Evolutionary conservation across 2,329 filamentous ascomycete genomes (phyloP).

Genomic region (Fusarium sp.): DNA sequence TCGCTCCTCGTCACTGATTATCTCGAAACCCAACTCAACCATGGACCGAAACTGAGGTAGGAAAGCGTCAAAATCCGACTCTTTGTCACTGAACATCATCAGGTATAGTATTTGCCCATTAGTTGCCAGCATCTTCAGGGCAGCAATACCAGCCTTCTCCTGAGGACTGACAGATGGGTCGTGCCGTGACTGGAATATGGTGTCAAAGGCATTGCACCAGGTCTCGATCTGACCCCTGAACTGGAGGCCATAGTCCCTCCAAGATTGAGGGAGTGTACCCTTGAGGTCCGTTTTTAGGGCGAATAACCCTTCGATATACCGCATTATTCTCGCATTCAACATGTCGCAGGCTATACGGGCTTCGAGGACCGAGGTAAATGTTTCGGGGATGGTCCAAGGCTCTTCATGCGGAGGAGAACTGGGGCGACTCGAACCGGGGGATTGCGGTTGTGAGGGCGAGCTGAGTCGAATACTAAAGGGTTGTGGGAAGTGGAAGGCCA

Average conservation of each 20-base stretch:
- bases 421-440: slow-evolving; percentile 57
- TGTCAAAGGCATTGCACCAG: slow-evolving; percentile 69
- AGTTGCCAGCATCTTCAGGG: slow-evolving; percentile 72
- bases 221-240: slow-evolving; percentile 65
- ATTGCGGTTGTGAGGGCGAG: slow-evolving; percentile 49
- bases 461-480: slow-evolving; percentile 67
- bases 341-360: slow-evolving; percentile 69
- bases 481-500: slow-evolving; percentile 75
- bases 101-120: slow-evolving; percentile 69
- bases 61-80: slow-evolving; percentile 70
- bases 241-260: slow-evolving; percentile 60
- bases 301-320: slow-evolving; percentile 68
- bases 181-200: slow-evolving; percentile 63
- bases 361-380: slow-evolving; percentile 64
- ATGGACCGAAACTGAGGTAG: slow-evolving; percentile 65
- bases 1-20: slow-evolving; percentile 69
- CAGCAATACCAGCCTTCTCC: slow-evolving; percentile 70
- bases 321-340: slow-evolving; percentile 67
- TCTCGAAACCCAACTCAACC: slow-evolving; percentile 68
- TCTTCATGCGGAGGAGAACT: slow-evolving; percentile 54
- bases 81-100: slow-evolving; percentile 71
- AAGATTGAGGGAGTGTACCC: slow-evolving; percentile 62
- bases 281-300: slow-evolving; percentile 64
- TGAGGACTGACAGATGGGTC: slow-evolving; percentile 63
- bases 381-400: slow-evolving; percentile 41